phyloP scores from a whole-genome alignment of 805 yeast genomes.

The Yarrowia osloensis region DNA sequence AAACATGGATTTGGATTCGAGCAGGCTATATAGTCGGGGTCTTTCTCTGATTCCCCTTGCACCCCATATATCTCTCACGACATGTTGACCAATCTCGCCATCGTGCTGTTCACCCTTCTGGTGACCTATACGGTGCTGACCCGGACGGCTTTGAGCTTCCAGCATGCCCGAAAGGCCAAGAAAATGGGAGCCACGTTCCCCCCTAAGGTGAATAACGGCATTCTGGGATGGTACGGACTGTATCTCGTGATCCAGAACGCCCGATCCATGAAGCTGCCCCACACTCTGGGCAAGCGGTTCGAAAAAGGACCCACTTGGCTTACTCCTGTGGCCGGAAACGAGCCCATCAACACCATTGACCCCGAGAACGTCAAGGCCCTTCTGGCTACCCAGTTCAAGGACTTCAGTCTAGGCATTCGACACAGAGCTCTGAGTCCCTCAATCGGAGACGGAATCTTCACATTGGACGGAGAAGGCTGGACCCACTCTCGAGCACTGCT shows the following conservation, averaged over 20 bases:
- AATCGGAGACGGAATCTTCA: conserved; percentile 45
- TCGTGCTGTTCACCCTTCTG: neutral
- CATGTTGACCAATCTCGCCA: conserved; percentile 8
- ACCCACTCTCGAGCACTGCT: conserved; percentile 43
- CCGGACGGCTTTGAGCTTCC: neutral
- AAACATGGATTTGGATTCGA: neutral
- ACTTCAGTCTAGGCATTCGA: conserved; percentile 40
- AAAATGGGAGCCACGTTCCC: neutral
- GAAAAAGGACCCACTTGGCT: conserved; percentile 1
- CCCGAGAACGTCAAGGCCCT: conserved; percentile 43
- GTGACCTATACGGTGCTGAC: neutral
- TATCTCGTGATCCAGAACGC: neutral
- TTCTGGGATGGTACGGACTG: conserved; percentile 20
- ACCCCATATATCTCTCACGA: neutral
- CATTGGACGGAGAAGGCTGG: conserved; percentile 44
- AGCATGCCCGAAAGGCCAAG: conserved; percentile 20
- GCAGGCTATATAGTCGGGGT: neutral
- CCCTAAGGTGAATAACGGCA: conserved; percentile 6
- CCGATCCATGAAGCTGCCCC: neutral
- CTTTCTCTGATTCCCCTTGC: neutral
- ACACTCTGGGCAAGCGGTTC: conserved; percentile 3
- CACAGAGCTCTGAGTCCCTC: conserved; percentile 38
- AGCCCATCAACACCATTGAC: conserved; percentile 37
- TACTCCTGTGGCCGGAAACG: conserved; percentile 11
- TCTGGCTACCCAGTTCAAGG: conserved; percentile 42